A percentile compares a stretch with the other conserved stretches of the same genome.
Evolutionary conservation across 2,329 filamentous ascomycete genomes (phyloP).

Genomic region (Alternaria atra): DNA sequence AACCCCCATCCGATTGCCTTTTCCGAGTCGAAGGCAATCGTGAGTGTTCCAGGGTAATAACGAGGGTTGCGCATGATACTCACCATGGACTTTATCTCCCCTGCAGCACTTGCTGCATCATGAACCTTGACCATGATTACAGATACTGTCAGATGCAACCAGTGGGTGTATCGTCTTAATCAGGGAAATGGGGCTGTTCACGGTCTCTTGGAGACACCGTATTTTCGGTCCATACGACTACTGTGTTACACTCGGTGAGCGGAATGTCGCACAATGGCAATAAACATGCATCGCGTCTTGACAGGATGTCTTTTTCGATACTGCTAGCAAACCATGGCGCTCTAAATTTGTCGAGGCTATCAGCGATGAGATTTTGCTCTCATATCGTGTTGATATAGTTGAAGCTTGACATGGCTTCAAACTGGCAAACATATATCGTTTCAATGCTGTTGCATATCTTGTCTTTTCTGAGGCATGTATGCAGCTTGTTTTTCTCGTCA

Average conservation of each 20-base stretch:
- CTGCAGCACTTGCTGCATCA: background rate
- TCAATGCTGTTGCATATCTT: too few species aligned
- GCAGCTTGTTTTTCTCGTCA: background rate
- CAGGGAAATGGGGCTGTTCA: background rate
- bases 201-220: background rate
- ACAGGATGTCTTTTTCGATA: too few species aligned
- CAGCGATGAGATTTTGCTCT: background rate
- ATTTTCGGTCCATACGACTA: background rate
- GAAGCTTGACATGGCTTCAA: too few species aligned
- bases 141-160: background rate
- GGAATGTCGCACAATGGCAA: background rate
- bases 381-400: background rate
- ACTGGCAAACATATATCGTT: too few species aligned
- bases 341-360: background rate
- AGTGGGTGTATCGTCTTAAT: background rate
- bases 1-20: background rate
- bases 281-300: background rate
- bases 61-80: background rate
- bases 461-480: too few species aligned
- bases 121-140: background rate
- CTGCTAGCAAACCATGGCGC: background rate
- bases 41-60: background rate
- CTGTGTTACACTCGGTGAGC: background rate
- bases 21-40: background rate
- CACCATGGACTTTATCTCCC: background rate